Percentiles rank a stretch among this genome's conserved stretches.
phyloP scores from a whole-genome alignment of 106 monocot genomes.

The Dendrobium huoshanense region DNA sequence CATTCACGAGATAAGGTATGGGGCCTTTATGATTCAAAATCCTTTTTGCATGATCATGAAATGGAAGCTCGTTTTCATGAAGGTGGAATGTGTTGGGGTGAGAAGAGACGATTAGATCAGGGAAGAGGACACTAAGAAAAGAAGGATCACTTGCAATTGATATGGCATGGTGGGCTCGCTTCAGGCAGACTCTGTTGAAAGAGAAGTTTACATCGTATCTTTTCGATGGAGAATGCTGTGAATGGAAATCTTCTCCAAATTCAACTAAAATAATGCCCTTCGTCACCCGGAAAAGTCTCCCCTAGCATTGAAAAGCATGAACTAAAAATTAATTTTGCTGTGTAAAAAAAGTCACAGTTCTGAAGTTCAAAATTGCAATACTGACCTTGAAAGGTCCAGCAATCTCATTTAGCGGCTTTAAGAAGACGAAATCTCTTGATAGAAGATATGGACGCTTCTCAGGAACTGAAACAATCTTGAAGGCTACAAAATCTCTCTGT shows the following conservation, averaged over 20 bases:
- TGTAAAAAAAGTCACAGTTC: too few relatives aligned
- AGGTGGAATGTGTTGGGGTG: not conserved
- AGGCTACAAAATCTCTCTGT: slow-evolving; percentile 13
- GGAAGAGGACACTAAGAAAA: slow-evolving; percentile 29
- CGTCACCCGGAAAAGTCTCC: slow-evolving; percentile 9
- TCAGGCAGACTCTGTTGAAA: slow-evolving; percentile 43
- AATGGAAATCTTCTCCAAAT: slow-evolving; percentile 31
- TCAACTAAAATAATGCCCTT: slow-evolving; percentile 17
- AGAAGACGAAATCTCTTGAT: slow-evolving; percentile 21
- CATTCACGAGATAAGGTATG: slow-evolving; percentile 29
- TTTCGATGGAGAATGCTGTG: slow-evolving; percentile 23
- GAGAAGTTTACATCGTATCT: slow-evolving; percentile 45
- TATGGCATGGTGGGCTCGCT: slow-evolving; percentile 31
- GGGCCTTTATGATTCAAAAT: slow-evolving; percentile 19
- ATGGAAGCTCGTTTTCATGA: not conserved
- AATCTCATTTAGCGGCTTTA: slow-evolving; percentile 2
- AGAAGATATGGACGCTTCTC: slow-evolving; percentile 33
- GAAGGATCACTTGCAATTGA: slow-evolving; percentile 16
- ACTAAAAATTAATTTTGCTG: too few relatives aligned
- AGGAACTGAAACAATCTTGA: slow-evolving; percentile 25
- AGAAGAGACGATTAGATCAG: not conserved
- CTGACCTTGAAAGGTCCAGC: slow-evolving; percentile 16
- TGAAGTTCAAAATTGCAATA: not conserved
- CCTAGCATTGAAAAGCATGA: slow-evolving; percentile 4
- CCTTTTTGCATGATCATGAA: not conserved